A percentile compares a stretch with the other conserved stretches of the same genome.
These are phyloP conservation scores for Vicia villosa DNA, from an alignment of 306 rosid species.

Conservation along the genomic window DNA sequence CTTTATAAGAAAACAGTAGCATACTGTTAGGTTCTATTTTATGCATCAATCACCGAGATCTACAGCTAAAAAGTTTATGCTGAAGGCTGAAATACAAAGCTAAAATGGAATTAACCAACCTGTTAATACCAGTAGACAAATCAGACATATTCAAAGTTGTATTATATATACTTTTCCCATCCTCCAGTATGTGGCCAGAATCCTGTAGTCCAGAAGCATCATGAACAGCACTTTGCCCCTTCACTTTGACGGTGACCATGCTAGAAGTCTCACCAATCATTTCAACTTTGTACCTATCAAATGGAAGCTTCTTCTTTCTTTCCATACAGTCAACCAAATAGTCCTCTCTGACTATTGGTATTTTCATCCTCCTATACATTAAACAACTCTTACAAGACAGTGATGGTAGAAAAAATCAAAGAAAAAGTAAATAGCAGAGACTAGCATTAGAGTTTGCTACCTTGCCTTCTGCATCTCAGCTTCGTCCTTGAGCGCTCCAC, in stretches of 20 bases:
- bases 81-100: slow-evolving; percentile 26
- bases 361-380: slow-evolving; percentile 76
- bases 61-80: slow-evolving; percentile 19
- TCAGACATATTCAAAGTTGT: slow-evolving; percentile 94
- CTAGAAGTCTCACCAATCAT: slow-evolving; percentile 68
- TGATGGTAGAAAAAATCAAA: slow-evolving; percentile 20
- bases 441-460: slow-evolving; percentile 46
- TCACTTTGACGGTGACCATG: slow-evolving; percentile 91
- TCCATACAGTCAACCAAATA: slow-evolving; percentile 81
- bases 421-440: slow-evolving; percentile 30
- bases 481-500: slow-evolving; percentile 61
- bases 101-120: slow-evolving; percentile 48
- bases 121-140: slow-evolving; percentile 81
- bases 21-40: slow-evolving; percentile 21
- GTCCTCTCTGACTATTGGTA: slow-evolving; percentile 86
- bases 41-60: slow-evolving; percentile 23
- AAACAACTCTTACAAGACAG: slow-evolving; percentile 36
- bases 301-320: slow-evolving; percentile 78
- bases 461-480: slow-evolving; percentile 84
- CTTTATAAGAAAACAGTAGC: slow-evolving; percentile 28
- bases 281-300: slow-evolving; percentile 78
- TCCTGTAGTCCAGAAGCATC: slow-evolving; percentile 91
- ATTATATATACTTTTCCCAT: slow-evolving; percentile 80
- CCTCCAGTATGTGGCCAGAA: slow-evolving; percentile 91
- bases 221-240: slow-evolving; percentile 89